These are phyloP conservation scores for Trypanosoma melophagium DNA, from an alignment of 208 protist species.

Conservation along the genomic window DNA sequence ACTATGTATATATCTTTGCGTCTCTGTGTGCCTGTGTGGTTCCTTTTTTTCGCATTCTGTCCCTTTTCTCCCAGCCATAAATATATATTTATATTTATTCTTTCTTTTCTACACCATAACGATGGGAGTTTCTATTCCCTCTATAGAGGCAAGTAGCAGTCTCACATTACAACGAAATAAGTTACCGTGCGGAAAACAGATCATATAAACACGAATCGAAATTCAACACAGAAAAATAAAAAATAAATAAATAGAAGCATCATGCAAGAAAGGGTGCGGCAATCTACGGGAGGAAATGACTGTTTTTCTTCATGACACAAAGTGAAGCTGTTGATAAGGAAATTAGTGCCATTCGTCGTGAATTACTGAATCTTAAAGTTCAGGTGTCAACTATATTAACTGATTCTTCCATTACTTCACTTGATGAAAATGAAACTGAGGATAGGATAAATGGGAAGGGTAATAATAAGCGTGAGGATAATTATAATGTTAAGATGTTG, in stretches of 20 bases:
- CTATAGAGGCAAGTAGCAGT: too few relatives aligned
- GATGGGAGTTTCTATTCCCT: too few relatives aligned
- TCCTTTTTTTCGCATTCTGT: too few relatives aligned
- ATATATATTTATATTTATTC: not conserved
- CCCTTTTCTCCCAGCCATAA: too few relatives aligned
- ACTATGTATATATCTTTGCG: too few relatives aligned
- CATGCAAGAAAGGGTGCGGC: not conserved
- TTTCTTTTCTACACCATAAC: not conserved
- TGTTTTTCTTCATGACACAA: not conserved
- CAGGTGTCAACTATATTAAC: constrained; percentile 5
- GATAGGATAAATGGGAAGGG: too few relatives aligned
- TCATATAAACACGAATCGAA: too few relatives aligned
- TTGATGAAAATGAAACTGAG: not conserved
- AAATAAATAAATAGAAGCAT: not conserved
- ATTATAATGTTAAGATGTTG: not conserved
- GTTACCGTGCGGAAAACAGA: not conserved
- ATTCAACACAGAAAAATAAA: too few relatives aligned
- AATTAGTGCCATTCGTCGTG: constrained; percentile 24
- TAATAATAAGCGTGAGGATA: not conserved
- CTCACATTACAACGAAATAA: not conserved
- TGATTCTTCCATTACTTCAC: constrained; percentile 6
- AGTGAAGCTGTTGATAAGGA: constrained; percentile 3
- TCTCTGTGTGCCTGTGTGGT: too few relatives aligned
- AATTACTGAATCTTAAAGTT: constrained; percentile 14
- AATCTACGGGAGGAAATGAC: not conserved